Conservation (phyloP, 768 basidiomycete species). For the Termitomyces eurrhizus region DNA sequence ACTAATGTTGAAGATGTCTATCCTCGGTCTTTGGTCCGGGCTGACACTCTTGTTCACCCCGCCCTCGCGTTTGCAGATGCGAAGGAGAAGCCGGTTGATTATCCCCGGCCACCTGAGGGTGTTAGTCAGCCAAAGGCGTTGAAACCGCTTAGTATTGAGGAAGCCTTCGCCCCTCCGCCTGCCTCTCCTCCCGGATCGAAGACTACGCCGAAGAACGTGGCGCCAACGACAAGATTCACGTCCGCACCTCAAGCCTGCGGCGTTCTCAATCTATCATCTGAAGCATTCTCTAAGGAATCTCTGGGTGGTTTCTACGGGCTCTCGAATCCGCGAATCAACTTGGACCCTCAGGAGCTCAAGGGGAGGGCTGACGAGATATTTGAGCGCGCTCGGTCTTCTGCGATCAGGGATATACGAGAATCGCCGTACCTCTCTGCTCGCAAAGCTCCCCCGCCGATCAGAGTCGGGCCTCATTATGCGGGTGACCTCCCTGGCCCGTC, state of each 20-base stretch:
- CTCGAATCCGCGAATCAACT: background rate
- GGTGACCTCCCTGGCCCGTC: background rate
- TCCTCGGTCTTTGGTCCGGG: slow-evolving; percentile 4
- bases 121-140: too few species aligned
- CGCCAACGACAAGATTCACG: background rate
- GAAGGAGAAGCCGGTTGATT: background rate
- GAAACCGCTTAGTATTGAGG: background rate
- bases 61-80: background rate
- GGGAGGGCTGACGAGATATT: background rate
- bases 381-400: background rate
- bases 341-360: background rate
- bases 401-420: background rate
- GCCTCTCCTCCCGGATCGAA: background rate
- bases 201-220: background rate
- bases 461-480: slow-evolving; percentile 5
- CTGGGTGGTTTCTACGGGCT: background rate
- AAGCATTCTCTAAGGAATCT: background rate
- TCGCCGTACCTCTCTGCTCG: background rate
- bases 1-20: background rate
- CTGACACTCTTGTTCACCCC: background rate
- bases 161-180: background rate
- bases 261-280: background rate
- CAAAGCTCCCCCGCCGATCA: background rate
- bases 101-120: slow-evolving; percentile 3
- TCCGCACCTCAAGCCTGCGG: background rate